A percentile compares a stretch with the other conserved stretches of the same genome.
Evolutionary conservation across 768 basidiomycete species (phyloP).

Genomic region (Tulasnella calospora): DNA sequence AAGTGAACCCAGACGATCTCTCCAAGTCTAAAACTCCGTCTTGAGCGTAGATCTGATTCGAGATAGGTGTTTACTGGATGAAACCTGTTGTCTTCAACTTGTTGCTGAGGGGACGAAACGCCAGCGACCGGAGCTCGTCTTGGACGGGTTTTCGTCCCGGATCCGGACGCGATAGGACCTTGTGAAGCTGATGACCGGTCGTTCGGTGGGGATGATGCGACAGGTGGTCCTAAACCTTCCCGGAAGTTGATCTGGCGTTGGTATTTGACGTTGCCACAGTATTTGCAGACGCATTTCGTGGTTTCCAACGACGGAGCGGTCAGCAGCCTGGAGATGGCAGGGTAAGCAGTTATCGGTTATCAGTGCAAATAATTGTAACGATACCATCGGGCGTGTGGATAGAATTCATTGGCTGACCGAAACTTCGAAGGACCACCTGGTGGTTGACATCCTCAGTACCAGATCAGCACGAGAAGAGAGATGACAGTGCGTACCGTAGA

Average conservation of each 20-base stretch:
- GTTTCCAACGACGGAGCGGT: slow-evolving; percentile 27
- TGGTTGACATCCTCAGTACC: slow-evolving; percentile 45
- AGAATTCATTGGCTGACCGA: slow-evolving; percentile 79
- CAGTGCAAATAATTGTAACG: slow-evolving; percentile 47
- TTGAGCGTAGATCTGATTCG: slow-evolving; percentile 9
- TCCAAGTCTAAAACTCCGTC: slow-evolving; percentile 9
- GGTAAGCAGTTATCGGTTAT: slow-evolving; percentile 36
- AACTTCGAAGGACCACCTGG: slow-evolving; percentile 39
- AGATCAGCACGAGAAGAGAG: slow-evolving; percentile 28
- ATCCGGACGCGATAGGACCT: neutral
- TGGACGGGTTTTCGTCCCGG: slow-evolving; percentile 6
- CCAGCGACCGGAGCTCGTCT: neutral
- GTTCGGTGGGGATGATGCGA: slow-evolving; percentile 1
- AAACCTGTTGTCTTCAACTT: neutral
- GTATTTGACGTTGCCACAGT: slow-evolving; percentile 28
- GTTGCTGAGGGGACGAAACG: neutral
- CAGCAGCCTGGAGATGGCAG: slow-evolving; percentile 44
- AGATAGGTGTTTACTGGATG: slow-evolving; percentile 3
- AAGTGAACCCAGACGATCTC: slow-evolving; percentile 22
- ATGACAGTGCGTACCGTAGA: slow-evolving; percentile 51
- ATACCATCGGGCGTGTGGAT: slow-evolving; percentile 69
- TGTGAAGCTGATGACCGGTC: neutral
- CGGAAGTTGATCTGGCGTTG: slow-evolving; percentile 30
- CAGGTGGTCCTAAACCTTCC: slow-evolving; percentile 12
- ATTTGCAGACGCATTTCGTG: slow-evolving; percentile 30